These are phyloP conservation scores for Combretum micranthum DNA, from an alignment of 345 rosid genomes.

Conservation along the genomic window DNA sequence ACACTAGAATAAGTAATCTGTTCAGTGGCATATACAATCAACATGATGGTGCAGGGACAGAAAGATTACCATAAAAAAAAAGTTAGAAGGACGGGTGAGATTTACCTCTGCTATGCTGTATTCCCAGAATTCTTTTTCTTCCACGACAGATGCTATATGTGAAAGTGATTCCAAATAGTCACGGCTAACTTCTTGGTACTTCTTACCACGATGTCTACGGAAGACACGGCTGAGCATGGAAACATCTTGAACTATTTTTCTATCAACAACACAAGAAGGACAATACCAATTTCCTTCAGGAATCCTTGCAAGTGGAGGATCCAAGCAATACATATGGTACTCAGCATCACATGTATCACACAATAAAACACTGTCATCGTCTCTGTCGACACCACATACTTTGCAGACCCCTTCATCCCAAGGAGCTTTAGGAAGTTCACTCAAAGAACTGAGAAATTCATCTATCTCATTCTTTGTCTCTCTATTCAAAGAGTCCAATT, in stretches of 20 bases:
- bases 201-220: constrained; percentile 36
- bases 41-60: too few species aligned
- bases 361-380: constrained; percentile 92
- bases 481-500: constrained; percentile 44
- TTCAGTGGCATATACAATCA: too few species aligned
- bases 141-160: constrained; percentile 54
- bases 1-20: too few species aligned
- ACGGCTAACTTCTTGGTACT: constrained; percentile 59
- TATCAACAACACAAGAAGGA: constrained; percentile 74
- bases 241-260: constrained; percentile 39
- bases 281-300: constrained; percentile 99
- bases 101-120: constrained; percentile 74
- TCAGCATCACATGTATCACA: constrained; percentile 97
- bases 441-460: constrained; percentile 53
- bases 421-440: constrained; percentile 86
- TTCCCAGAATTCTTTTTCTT: constrained; percentile 85
- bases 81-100: constrained; percentile 7
- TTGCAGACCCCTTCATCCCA: constrained; percentile 99
- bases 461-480: constrained; percentile 67
- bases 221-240: constrained; percentile 36
- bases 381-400: constrained; percentile 95
- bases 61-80: background rate
- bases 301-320: constrained; percentile 91
- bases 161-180: constrained; percentile 53
- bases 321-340: constrained; percentile 97